Base-by-base conservation (phyloP, 306 rosid genomes). In the Prinsepia uniflora region DNA sequence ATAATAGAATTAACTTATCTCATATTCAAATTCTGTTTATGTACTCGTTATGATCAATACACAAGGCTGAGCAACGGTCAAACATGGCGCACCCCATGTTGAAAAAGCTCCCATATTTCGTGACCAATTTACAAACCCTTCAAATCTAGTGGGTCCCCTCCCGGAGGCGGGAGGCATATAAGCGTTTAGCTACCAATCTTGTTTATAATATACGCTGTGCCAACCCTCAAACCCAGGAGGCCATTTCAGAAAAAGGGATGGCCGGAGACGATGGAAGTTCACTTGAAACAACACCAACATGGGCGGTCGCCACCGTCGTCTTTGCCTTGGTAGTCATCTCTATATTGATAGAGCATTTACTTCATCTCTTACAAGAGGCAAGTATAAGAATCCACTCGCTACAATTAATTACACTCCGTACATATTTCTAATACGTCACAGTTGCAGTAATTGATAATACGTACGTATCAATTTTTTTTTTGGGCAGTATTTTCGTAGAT, bases 301-400 rank as follows among this genome's bases (percentile, higher is more conserved):
- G 89, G 89, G 89, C 92, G 22, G 85, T 87, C 19, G 84, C 92
- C 11, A 78, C 78, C 0, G 84, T 87, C 40, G 83, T 85, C 74
- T 80, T 84, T 58, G 1, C 80, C 19, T 47, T 84, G 80, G 72
- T 82, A 47, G 7, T 82, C 3, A 30, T 80, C 39, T 87, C 92
- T 66, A 71, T 78, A 76, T 12, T 74, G 46, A 76, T 85, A 3
- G 92, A 87, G 71, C 66, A 76, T 50, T 65, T 80, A 60, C 78
- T 87, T 55, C 80, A 76, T 75, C 68, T 74, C 20, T 53, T 82
- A 36, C 68, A 60, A 70, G 76, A 68, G 84, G 92, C 84, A 39
- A 13, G 8, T 41, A 48, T 6, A 8, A 12, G 4, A 30, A 30
- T 30, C 36, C 36, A 30, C 36, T 1, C 36, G 36, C 4, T 30